Evolutionary conservation across 1,284 basidiomycete genomes (phyloP).

Genomic region (Apiotrichum laibachii): DNA sequence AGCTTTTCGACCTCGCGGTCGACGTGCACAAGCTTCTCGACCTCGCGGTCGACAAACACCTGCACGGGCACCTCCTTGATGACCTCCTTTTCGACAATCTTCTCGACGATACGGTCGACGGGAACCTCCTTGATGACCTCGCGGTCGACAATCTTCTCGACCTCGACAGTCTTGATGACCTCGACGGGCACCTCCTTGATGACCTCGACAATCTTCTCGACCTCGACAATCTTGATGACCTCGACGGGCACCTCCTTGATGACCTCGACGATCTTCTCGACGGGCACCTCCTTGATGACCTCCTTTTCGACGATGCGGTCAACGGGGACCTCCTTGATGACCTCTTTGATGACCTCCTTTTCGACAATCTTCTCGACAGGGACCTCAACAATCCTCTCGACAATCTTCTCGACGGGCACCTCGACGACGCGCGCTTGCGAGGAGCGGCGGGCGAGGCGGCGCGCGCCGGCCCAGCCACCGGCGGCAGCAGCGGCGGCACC

Average conservation of each 20-base stretch:
- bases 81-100: constrained; percentile 31
- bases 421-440: constrained; percentile 49
- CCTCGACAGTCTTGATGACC: constrained; percentile 26
- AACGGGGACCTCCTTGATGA: constrained; percentile 3
- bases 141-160: constrained; percentile 43
- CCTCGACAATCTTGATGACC: constrained; percentile 30
- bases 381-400: constrained; percentile 22
- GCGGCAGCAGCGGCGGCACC: constrained; percentile 25
- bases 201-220: constrained; percentile 46
- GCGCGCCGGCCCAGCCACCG: constrained; percentile 32
- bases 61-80: constrained; percentile 17
- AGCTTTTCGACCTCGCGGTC: constrained; percentile 32
- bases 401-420: constrained; percentile 34
- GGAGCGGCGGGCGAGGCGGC: constrained; percentile 18
- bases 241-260: constrained; percentile 47
- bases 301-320: constrained; percentile 52
- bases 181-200: constrained; percentile 39
- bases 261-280: constrained; percentile 35
- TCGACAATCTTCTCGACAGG: constrained; percentile 39
- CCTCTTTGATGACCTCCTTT: constrained; percentile 20
- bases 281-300: constrained; percentile 29
- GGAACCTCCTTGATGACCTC: constrained; percentile 45
- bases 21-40: constrained; percentile 35
- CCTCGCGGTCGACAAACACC: constrained; percentile 36
- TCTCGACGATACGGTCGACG: constrained; percentile 41